These are phyloP conservation scores for Monosporascus sp. DNA, from an alignment of 2,329 filamentous ascomycete species.

Conservation along the genomic window DNA sequence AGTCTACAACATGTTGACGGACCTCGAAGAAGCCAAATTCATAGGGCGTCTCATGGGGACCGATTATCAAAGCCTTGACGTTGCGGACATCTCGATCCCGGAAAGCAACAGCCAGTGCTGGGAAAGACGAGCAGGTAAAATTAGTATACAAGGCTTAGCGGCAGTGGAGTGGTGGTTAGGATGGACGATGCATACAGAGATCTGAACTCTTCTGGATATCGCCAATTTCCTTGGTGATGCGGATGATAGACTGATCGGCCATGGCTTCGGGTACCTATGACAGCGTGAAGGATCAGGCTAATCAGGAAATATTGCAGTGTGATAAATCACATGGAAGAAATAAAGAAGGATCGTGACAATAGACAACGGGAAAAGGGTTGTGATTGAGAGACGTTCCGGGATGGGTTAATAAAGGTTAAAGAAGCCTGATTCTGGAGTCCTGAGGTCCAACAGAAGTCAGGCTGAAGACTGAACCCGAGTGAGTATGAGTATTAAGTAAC, in stretches of 20 bases:
- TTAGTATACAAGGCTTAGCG: conserved; percentile 6
- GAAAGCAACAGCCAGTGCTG: conserved; percentile 81
- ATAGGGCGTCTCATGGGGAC: conserved; percentile 90
- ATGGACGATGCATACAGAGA: conserved; percentile 59
- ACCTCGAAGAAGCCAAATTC: conserved; percentile 98
- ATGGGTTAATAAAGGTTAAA: too few relatives aligned
- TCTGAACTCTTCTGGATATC: conserved; percentile 80
- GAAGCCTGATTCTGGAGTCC: too few relatives aligned
- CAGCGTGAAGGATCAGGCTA: conserved; percentile 4
- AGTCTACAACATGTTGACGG: conserved; percentile 19
- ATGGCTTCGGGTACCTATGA: conserved; percentile 36
- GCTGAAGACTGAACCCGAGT: too few relatives aligned
- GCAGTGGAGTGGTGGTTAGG: not conserved
- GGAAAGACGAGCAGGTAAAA: conserved; percentile 8
- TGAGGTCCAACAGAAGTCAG: too few relatives aligned
- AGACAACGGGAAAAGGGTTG: too few relatives aligned
- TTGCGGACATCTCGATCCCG: conserved; percentile 84
- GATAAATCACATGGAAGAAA: too few relatives aligned
- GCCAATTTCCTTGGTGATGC: conserved; percentile 83
- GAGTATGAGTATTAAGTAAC: too few relatives aligned
- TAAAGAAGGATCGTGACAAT: too few relatives aligned
- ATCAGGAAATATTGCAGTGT: not conserved
- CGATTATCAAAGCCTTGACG: conserved; percentile 82
- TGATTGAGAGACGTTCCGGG: too few relatives aligned
- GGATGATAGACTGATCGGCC: conserved; percentile 82